phyloP scores from a whole-genome alignment of 2,329 filamentous ascomycete species.

The Scedosporium boydii region DNA sequence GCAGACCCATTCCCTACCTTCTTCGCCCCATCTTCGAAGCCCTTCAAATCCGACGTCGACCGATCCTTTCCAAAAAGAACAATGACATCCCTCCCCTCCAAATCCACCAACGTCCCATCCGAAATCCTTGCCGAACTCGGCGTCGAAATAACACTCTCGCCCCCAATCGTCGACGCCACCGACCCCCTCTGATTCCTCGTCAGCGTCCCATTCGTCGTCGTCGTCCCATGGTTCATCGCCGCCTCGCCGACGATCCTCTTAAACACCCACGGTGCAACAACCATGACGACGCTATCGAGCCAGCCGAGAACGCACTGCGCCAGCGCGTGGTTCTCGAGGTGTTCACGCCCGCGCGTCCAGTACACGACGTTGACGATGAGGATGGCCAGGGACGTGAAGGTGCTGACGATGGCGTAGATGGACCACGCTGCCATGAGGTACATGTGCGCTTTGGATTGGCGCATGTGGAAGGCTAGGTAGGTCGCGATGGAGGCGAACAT shows the following conservation, averaged over 20 bases:
- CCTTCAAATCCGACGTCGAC: not conserved
- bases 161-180: not conserved
- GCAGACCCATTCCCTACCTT: not conserved
- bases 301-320: not conserved
- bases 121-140: not conserved
- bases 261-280: not conserved
- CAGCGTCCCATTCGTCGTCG: not conserved
- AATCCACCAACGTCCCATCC: not conserved
- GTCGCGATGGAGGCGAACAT: not conserved
- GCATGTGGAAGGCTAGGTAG: not conserved
- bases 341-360: not conserved
- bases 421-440: not conserved
- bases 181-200: not conserved
- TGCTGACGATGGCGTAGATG: not conserved
- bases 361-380: not conserved
- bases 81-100: not conserved
- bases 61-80: not conserved
- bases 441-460: not conserved
- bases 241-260: not conserved
- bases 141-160: not conserved
- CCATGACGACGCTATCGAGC: not conserved
- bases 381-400: not conserved
- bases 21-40: not conserved
- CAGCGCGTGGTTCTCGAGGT: not conserved
- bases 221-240: not conserved